Evolutionary conservation across 495 filamentous ascomycete genomes (phyloP).

Genomic region (Podospora australis): DNA sequence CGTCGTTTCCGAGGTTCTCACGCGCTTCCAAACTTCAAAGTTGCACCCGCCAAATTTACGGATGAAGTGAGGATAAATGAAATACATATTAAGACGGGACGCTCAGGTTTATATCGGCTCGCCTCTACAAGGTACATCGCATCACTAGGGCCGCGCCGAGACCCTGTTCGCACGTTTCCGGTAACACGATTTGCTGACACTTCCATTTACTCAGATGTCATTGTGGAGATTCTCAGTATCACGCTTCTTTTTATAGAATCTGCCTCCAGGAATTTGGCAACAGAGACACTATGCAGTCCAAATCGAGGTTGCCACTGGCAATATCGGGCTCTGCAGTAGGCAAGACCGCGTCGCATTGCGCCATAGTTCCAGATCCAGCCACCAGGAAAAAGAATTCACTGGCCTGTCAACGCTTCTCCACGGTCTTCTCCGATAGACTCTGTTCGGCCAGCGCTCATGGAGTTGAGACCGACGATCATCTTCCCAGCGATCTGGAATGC

Average conservation of each 20-base stretch:
- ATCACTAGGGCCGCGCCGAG: slow-evolving; percentile 16
- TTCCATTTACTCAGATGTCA: slow-evolving; percentile 6
- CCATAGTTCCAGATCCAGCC: slow-evolving; percentile 12
- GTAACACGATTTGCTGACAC: slow-evolving; percentile 7
- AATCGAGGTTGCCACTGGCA: slow-evolving; percentile 17
- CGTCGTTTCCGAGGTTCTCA: slow-evolving; percentile 10
- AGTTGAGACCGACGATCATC: no score
- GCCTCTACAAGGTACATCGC: slow-evolving; percentile 17
- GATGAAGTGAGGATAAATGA: slow-evolving; percentile 48
- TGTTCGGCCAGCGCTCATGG: no score
- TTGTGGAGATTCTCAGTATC: slow-evolving; percentile 9
- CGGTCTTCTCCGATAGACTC: no score
- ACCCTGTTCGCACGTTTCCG: slow-evolving; percentile 7
- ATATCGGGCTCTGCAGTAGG: slow-evolving; percentile 12
- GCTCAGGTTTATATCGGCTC: slow-evolving; percentile 25
- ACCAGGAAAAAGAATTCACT: slow-evolving; percentile 2
- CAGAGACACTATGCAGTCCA: slow-evolving; percentile 11
- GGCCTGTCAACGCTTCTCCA: no score
- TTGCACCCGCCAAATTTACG: slow-evolving; percentile 37
- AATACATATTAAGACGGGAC: slow-evolving; percentile 38
- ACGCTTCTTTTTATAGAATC: slow-evolving; percentile 40
- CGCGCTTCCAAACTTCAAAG: slow-evolving; percentile 19
- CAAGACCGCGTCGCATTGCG: slow-evolving; percentile 9
- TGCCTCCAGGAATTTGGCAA: slow-evolving; percentile 10
- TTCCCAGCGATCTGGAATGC: no score